Evolutionary conservation across 345 rosid genomes (phyloP), one percentile per base, ranked within the genome.

Genomic region (Theobroma cacao): DNA sequence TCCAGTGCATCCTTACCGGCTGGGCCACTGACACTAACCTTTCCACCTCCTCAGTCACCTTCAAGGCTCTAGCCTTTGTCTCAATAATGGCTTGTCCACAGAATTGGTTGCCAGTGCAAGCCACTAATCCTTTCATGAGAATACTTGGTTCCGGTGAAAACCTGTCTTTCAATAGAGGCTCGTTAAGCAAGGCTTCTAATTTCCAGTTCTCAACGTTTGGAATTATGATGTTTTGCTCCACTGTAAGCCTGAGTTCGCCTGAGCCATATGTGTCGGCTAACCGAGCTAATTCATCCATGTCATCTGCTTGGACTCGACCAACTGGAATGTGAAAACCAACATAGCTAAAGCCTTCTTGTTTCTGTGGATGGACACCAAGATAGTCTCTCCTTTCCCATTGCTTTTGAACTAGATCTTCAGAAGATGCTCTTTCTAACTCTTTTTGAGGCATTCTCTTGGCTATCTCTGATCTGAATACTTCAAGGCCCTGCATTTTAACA

Each of bases 1-100:
- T 96, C 99, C 98, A 96, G 64, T 96, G 99, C 97, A 93, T 92
- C 87, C 99, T 91, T 55, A 96, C 85, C 0, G 93, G 91, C 63
- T 64, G 79, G 1, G 81, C 80, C 45, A 96, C 89, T 0, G 93
- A 84, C 55, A 96, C 97, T 0, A 91, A 86, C 84, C 93, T 85
- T 76, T 86, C 88, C 17, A 96, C 95, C 79, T 96, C 99, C 81
- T 92, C 92, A 0, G 97, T 89, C 82, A 93, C 97, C 82, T 90
- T 91, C 68, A 93, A 41, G 31, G 98, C 97, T 73, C 99, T 86
- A 14, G 90, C 97, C 66, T 96, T 96, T 0, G 99, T 96, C 86
- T 96, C 99, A 12, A 94, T 96, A 15, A 96, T 92, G 3, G 91
- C 98, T 79, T 96, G 99, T 33, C 99, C 97, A 15, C 97, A 92